Conservation (phyloP, 1,284 basidiomycete genomes). For the Xerocomus cyaneibrunnescens region DNA sequence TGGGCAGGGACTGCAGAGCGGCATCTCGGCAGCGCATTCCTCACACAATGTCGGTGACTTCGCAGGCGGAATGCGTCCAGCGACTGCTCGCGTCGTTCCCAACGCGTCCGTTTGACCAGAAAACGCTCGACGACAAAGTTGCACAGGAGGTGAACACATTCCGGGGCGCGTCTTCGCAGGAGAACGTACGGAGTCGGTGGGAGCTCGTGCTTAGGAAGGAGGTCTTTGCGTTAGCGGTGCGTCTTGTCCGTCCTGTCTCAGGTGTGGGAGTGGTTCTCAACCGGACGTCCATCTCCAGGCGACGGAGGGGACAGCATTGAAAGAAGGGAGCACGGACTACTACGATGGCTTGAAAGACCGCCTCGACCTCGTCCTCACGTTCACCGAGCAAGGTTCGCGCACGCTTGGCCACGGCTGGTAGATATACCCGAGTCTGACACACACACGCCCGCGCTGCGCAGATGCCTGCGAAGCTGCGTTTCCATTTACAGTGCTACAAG, state of each 20-base stretch:
- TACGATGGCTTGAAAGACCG: slow-evolving; percentile 59
- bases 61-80: slow-evolving; percentile 36
- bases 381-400: slow-evolving; percentile 67
- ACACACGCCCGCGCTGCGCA: slow-evolving; percentile 16
- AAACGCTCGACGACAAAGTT: slow-evolving; percentile 50
- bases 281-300: slow-evolving; percentile 39
- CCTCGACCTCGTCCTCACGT: slow-evolving; percentile 69
- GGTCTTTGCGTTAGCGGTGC: slow-evolving; percentile 65
- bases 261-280: not conserved
- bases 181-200: slow-evolving; percentile 68
- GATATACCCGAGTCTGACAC: slow-evolving; percentile 10
- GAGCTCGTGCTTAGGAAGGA: slow-evolving; percentile 68
- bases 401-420: slow-evolving; percentile 31
- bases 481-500: slow-evolving; percentile 67
- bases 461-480: slow-evolving; percentile 54
- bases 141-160: slow-evolving; percentile 45
- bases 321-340: slow-evolving; percentile 51
- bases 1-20: not conserved
- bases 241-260: slow-evolving; percentile 28
- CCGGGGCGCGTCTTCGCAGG: slow-evolving; percentile 44
- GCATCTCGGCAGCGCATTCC: slow-evolving; percentile 27
- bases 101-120: slow-evolving; percentile 45
- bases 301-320: slow-evolving; percentile 58
- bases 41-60: slow-evolving; percentile 18
- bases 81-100: slow-evolving; percentile 54